Evolutionary conservation across 208 protist species (phyloP), one percentile per base, ranked within the genome.

Genomic region (Acanthamoeba culbertsoni): DNA sequence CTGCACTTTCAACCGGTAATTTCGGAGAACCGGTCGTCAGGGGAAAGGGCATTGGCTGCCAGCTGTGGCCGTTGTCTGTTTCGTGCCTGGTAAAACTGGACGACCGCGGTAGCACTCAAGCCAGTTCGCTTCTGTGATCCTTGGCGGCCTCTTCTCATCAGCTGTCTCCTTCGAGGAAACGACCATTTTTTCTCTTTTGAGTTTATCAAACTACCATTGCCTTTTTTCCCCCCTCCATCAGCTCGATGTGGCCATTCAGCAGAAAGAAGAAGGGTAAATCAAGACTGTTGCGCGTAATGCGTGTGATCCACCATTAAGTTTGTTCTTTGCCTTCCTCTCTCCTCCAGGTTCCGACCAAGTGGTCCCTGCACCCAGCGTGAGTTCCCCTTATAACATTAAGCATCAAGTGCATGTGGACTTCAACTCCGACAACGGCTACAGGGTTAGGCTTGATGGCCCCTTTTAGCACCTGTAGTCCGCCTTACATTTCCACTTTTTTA

Each of bases 341-440:
- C 20, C n/a, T 26, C n/a, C 53, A 26, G 6, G 53, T 12, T 55
- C 12, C 48, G 18, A 55, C 48, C 8, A 55, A 23, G 48, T 18
- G 48, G 48, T 8, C 12, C 75, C 75, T n/a, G 42, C 75, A 5
- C 48, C 42, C 43, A 86, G 75, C 75, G 75, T 86, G 48, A 86
- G 75, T 35, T 86, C 75, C 18, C 75, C 75, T 23, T 86, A 86
- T 45, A 59, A 51, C 75, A 86, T 86, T 40, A 75, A 75, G 48
- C 88, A 92, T 33, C 55, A 92, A 3, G 63, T 92, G 31, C 88
- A 92, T 55, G 88, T 92, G 33, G 88, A 92, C 59, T 92, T 92
- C 63, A 79, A 92, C 63, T 73, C 88, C 46, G 43, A 73, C 33
- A 92, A 37, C 35, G 88, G 88, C 43, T 92, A 63, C 46, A 73